A percentile compares a stretch with the other conserved stretches of the same genome.
Conservation (phyloP, 2,329 filamentous ascomycete species). For the Venturia pyrina region DNA sequence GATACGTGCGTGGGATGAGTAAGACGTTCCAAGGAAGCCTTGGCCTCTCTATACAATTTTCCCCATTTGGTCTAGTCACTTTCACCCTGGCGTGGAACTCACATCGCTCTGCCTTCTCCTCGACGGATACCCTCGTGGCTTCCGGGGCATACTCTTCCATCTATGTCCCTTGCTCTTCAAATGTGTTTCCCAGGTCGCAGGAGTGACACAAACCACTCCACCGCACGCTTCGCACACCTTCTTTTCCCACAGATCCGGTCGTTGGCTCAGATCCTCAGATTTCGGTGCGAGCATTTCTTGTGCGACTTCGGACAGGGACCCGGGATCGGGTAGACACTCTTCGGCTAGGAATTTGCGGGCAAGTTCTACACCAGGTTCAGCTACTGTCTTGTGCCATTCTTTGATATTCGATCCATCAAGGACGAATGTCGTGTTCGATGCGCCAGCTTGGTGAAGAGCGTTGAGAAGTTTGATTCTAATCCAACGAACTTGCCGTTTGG, state of each 20-base stretch:
- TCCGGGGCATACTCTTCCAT: background rate
- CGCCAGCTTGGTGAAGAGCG: slow-evolving; percentile 47
- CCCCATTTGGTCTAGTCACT: background rate
- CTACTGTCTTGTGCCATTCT: slow-evolving; percentile 54
- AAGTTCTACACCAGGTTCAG: slow-evolving; percentile 52
- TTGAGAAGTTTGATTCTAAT: slow-evolving; percentile 74
- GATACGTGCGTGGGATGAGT: background rate
- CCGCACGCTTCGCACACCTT: slow-evolving; percentile 63
- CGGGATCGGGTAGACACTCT: slow-evolving; percentile 42
- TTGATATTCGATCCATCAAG: slow-evolving; percentile 66
- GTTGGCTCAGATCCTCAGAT: slow-evolving; percentile 34
- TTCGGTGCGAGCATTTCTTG: slow-evolving; percentile 48
- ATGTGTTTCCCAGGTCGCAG: slow-evolving; percentile 47
- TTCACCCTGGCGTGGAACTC: background rate
- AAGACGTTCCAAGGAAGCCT: background rate
- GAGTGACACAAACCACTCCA: slow-evolving; percentile 43
- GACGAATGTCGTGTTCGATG: slow-evolving; percentile 56
- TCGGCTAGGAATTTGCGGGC: slow-evolving; percentile 53
- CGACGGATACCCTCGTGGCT: background rate
- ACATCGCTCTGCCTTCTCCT: background rate
- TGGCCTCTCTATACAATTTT: background rate
- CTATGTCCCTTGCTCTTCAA: slow-evolving; percentile 25
- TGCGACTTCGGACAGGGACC: slow-evolving; percentile 45
- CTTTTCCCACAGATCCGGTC: slow-evolving; percentile 37
- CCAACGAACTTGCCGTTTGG: slow-evolving; percentile 75